Evolutionary conservation across 164 flowering plant species (phyloP), one percentile per base, ranked within the genome.

Genomic region (Vitis rotundifolia): DNA sequence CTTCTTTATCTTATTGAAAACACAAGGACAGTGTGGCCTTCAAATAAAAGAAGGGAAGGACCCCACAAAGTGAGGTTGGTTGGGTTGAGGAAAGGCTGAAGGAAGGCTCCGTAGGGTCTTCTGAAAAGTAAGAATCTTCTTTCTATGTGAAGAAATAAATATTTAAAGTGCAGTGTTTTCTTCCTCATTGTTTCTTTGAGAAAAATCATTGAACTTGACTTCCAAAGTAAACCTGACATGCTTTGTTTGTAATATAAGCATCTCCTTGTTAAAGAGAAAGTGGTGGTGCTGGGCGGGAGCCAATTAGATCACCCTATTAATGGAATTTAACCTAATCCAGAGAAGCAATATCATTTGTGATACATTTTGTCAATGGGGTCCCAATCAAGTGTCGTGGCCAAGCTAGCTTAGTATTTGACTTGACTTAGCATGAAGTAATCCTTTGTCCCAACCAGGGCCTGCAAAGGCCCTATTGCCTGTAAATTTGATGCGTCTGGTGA

Each of bases 51-150:
- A 53, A 53, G n/a, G 56, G 7, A 53, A 53, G n/a, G 11, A 3
- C 16, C n/a, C 51, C n/a, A 44, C 19, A 62, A 62, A 44, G n/a
- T 53, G 51, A 18, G 18, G 22, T 49, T 64, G 16, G 44, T 37
- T 37, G 49, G 56, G 67, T 64, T 13, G 55, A 19, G 49, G 67
- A 64, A 64, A 49, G 44, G 31, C 50, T 63, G 22, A 31, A 63
- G 66, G 10, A 13, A 51, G 56, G 58, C 54, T 28, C 68, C 18
- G 47, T 15, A 50, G 28, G 48, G 59, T 65, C 44, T 52, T 50
- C 19, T 28, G 19, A 65, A 52, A 2, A 65, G 18, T 8, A 19
- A 52, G 16, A 47, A 13, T 19, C 53, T 9, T 28, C 44, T 60
- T 12, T 6, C 26, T 1, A 22, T 22, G 26, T 6, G 22, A 26